These are phyloP conservation scores for Flaveria sonorensis DNA, from an alignment of 129 eudicot genomes.

Conservation along the genomic window DNA sequence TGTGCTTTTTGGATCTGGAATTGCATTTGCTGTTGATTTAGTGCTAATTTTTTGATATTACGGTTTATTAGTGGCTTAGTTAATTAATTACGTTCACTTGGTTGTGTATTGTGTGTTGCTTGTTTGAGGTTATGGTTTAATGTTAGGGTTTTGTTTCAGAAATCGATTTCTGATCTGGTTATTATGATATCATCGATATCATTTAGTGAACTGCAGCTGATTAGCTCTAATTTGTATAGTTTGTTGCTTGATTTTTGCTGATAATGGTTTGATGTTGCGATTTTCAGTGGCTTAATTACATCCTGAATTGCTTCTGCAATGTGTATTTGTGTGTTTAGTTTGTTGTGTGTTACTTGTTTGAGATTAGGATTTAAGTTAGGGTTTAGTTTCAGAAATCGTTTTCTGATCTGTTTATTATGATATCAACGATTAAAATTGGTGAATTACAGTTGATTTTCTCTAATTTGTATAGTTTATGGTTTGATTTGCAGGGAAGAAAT, in stretches of 20 bases:
- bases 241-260: background rate
- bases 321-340: background rate
- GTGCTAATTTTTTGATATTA: slow-evolving; percentile 15
- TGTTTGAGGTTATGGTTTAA: slow-evolving; percentile 1
- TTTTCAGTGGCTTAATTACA: background rate
- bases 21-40: background rate
- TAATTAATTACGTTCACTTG: background rate
- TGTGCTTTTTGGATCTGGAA: background rate
- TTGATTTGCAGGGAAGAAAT: slow-evolving; percentile 49
- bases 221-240: no score
- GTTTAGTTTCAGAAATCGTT: background rate
- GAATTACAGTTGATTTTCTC: background rate
- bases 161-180: background rate
- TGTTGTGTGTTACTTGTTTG: slow-evolving; percentile 11
- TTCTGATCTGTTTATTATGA: background rate
- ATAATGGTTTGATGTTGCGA: slow-evolving; percentile 7
- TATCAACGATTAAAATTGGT: background rate
- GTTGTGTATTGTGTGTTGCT: background rate
- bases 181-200: background rate
- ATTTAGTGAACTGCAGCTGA: background rate
- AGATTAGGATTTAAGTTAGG: background rate
- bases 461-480: slow-evolving; percentile 1
- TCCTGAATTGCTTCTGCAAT: background rate
- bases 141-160: slow-evolving; percentile 9
- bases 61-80: background rate